phyloP scores from a whole-genome alignment of 2,329 filamentous ascomycete genomes.

The Cyphellophora europaea region DNA sequence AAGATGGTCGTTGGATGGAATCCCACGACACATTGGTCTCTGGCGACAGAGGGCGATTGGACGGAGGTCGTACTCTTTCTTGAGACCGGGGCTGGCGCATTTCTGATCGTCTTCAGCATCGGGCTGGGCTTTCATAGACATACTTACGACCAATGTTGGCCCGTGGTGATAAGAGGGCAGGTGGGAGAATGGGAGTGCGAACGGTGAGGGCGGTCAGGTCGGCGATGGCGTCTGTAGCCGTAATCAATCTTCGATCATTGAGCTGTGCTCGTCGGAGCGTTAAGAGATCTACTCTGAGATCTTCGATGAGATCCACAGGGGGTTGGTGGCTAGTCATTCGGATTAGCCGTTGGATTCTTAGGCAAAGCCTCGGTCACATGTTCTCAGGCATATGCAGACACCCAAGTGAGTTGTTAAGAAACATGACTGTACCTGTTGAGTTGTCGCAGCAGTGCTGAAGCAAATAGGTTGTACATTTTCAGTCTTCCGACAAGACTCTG shows the following conservation, averaged over 20 bases:
- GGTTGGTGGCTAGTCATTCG: too few species aligned
- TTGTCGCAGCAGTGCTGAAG: constrained; percentile 35
- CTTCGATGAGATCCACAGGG: constrained; percentile 1
- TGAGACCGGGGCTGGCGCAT: constrained; percentile 11
- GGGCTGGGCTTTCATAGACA: too few species aligned
- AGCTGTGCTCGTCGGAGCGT: constrained; percentile 3
- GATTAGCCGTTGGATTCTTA: too few species aligned
- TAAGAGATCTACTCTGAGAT: neutral
- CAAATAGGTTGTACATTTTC: constrained; percentile 40
- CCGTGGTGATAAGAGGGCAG: neutral
- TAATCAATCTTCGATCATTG: constrained; percentile 10
- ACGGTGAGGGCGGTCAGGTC: neutral
- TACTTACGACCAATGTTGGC: neutral
- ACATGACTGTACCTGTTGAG: constrained; percentile 34
- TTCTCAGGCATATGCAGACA: too few species aligned
- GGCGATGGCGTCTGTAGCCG: constrained; percentile 7
- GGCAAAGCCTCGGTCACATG: too few species aligned
- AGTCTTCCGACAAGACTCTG: constrained; percentile 39
- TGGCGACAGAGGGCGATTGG: constrained; percentile 13
- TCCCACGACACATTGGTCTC: constrained; percentile 14
- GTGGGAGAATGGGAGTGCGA: neutral
- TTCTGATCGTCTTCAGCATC: too few species aligned
- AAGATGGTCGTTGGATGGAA: constrained; percentile 8
- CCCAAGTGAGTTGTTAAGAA: too few species aligned
- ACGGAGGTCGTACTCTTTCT: constrained; percentile 10